These are phyloP conservation scores for Posidonia oceanica DNA, from an alignment of 116 monocot species.

Conservation along the genomic window DNA sequence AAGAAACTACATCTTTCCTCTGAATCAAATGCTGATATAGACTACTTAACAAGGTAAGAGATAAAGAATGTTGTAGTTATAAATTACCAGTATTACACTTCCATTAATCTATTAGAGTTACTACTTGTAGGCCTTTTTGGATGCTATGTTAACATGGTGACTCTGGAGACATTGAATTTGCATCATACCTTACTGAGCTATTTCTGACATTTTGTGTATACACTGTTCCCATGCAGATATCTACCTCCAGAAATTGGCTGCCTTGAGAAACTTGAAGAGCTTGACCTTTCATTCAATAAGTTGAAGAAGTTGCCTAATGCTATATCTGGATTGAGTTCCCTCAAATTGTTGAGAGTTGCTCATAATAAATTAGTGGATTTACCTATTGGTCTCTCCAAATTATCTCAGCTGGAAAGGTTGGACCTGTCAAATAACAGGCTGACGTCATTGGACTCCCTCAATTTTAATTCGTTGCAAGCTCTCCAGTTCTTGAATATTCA, in stretches of 20 bases:
- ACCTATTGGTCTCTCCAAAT: slow-evolving; percentile 55
- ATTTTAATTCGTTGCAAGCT: slow-evolving; percentile 44
- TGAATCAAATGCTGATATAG: not conserved
- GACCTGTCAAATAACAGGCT: slow-evolving; percentile 90
- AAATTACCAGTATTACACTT: too few relatives aligned
- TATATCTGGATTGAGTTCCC: slow-evolving; percentile 50
- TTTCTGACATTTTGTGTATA: not conserved
- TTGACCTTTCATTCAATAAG: slow-evolving; percentile 97
- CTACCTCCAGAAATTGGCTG: slow-evolving; percentile 81
- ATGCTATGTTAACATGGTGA: too few relatives aligned
- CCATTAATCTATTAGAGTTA: too few relatives aligned
- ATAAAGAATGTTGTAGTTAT: too few relatives aligned
- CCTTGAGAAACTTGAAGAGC: slow-evolving; percentile 72
- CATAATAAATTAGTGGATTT: slow-evolving; percentile 86
- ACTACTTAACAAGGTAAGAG: too few relatives aligned
- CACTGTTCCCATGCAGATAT: slow-evolving; percentile 1
- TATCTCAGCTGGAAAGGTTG: slow-evolving; percentile 53
- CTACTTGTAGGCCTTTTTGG: too few relatives aligned
- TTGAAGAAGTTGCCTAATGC: slow-evolving; percentile 74
- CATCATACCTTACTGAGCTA: not conserved
- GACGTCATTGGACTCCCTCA: slow-evolving; percentile 51
- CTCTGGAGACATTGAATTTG: too few relatives aligned
- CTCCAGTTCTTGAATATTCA: slow-evolving; percentile 77
- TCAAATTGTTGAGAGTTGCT: slow-evolving; percentile 64
- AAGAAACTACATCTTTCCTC: not conserved